Evolutionary conservation across 768 basidiomycete species (phyloP), one percentile per base, ranked within the genome.

Genomic region (Roridomyces roridus): DNA sequence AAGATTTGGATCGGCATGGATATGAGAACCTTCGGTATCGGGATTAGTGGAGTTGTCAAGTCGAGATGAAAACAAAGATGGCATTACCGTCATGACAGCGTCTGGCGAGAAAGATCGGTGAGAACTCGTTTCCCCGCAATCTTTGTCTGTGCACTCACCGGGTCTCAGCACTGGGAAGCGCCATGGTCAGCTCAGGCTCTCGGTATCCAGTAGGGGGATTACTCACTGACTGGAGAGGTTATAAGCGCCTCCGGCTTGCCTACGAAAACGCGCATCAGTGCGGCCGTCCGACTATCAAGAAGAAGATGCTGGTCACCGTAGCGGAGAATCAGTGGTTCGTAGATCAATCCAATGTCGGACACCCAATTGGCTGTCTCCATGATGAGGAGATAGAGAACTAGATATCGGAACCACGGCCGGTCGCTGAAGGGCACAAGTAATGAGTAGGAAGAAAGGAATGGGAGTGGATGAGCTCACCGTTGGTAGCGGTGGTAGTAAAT

Each of bases 1-100:
- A 65, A 65, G 35, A 63, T 29, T 25, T 65, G 64, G 18, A 58
- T 47, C 1, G 64, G 64, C 1, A 53, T 55, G 4, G 64, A 65
- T 41, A 63, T 29, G 14, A 58, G 34, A 23, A 63, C 62, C 62
- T n/a, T n/a, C n/a, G n/a, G n/a, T 63, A 35, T 23, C 20, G 10
- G 10, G 5, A 18, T n/a, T 4, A n/a, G 24, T 9, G 39, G 17
- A 23, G 39, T 9, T 41, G 4, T 7, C 21, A 11, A 15, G 26
- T 3, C 9, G 11, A 21, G 45, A 46, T 46, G 9, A 2, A 26
- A 28, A 25, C 15, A n/a, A 26, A 20, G 14, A 17, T 5, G 6
- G 18, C 35, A 17, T 7, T 4, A 60, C 59, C 3, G 59, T 60
- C 4, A 60, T 43, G 31, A 47, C 14, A 20, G 44, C 53, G 37